Base-by-base conservation (phyloP, 2,329 filamentous ascomycete species). In the Talaromyces sp. region DNA sequence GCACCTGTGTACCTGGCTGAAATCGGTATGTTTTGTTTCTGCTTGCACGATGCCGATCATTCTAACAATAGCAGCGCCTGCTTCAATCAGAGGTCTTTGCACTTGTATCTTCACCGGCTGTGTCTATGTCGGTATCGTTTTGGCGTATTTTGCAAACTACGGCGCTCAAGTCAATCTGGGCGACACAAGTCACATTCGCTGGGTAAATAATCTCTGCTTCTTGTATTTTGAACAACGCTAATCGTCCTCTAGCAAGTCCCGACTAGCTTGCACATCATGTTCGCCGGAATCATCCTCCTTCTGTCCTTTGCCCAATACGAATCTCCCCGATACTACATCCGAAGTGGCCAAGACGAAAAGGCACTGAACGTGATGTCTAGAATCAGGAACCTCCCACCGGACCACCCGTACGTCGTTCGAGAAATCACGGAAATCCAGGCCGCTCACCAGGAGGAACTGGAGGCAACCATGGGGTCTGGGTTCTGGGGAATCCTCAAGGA, bases 71-170 rank as follows among this genome's bases (percentile, higher is more conserved):
- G 10, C 53, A 56, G 84, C 89, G 0, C 89, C 89, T 0, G 85
- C 87, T 1, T 83, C 86, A 1, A 81, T 91, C 62, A 85, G 89
- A 60, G 89, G 90, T 66, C 83, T 93, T 27, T 92, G 89, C 70
- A 91, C 89, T 1, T 88, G 86, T 68, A 82, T 87, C 30, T 90
- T 90, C 71, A 85, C 87, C 0, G 87, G 87, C 0, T 82, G 89
- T 56, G 90, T 93, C 27, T 93, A 93, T 70, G 75, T 90, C 59
- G 90, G 89, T 28, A 91, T 92, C 64, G 89, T 93, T 68, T 80
- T 93, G 16, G 89, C 88, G 8, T 94, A 92, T 76, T 93, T 92
- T 68, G 85, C 88, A 63, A 89, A 87, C 73, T 89, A 87, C 70
- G 87, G 87, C 14, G 80, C 78, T n/a, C 77, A 80, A 30, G 72